Base-by-base conservation (phyloP, 495 filamentous ascomycete genomes). In the Parmelia sp. region DNA sequence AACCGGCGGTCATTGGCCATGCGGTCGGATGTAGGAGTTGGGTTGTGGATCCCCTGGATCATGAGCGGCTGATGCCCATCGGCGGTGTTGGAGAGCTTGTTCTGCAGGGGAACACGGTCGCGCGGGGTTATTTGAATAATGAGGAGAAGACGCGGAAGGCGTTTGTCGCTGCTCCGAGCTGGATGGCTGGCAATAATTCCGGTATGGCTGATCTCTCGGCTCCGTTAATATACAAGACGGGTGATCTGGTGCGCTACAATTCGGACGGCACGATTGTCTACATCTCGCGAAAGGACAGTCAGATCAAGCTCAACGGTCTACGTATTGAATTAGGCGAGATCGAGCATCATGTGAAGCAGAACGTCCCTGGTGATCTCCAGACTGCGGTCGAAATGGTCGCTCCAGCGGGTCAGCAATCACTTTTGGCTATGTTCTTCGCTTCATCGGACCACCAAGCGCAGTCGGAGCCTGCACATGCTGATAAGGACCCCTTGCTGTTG, bases 41-140 rank as follows among this genome's bases (percentile, higher is more conserved):
- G 83, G 75, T 85, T 42, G 78, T 82, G 10, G 74, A 84, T 58
- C 75, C 82, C 2, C 61, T 70, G 7, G 72, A 85, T 67, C 76
- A 80, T 62, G 71, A 82, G 53, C 66, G 71, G 3, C 76, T 87
- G 33, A 65, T 76, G 29, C 80, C 79, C 55, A 76, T 85, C 47
- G 84, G 84, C 3, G 64, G 70, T 10, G 73, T 82, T 14, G 84
- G 83, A 17, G 84, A 87, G 69, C 73, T 86, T 42, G 63, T 82
- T 23, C 74, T 87, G 35, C 82, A 84, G 74, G 84, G 83, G 0
- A 78, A 78, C 4, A 72, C 77, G 29, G 72, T 86, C 0, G 78
- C 76, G 0, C 68, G 74, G 0, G 80, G 79, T 0, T 87, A 87
- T 63, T 68, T 84, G 11, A 75, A 81, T 7, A 71, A 76, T 1